Conservation (phyloP, 805 yeast genomes). For the Saturnispora sekii region DNA sequence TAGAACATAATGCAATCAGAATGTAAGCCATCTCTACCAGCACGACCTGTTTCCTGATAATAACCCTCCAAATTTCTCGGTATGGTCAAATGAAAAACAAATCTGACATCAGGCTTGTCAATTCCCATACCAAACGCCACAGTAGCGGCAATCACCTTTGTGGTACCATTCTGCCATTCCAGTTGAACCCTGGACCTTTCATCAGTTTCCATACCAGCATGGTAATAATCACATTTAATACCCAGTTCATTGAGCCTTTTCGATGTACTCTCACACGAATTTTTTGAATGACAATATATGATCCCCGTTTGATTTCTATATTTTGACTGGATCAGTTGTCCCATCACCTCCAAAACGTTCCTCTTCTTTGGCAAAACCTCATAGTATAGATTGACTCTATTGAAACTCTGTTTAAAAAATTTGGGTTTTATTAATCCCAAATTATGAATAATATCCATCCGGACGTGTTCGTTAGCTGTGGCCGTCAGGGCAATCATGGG, state of each 20-base stretch:
- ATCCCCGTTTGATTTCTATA: constrained; percentile 67
- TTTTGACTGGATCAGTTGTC: constrained; percentile 39
- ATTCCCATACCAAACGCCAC: constrained; percentile 99
- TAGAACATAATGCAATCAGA: constrained; percentile 81
- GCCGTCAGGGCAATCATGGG: constrained; percentile 97
- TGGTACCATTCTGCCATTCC: constrained; percentile 65
- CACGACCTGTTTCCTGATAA: constrained; percentile 97
- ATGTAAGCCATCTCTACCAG: constrained; percentile 87
- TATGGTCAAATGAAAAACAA: constrained; percentile 77
- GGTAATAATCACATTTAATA: constrained; percentile 66
- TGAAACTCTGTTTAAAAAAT: constrained; percentile 81
- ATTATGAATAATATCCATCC: constrained; percentile 77
- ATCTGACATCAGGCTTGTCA: constrained; percentile 92
- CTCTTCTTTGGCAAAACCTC: constrained; percentile 61
- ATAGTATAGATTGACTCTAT: constrained; percentile 76
- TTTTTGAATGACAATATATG: constrained; percentile 86
- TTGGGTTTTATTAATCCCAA: constrained; percentile 52
- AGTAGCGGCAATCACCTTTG: constrained; percentile 88
- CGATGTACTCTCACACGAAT: constrained; percentile 77
- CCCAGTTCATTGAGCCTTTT: constrained; percentile 49
- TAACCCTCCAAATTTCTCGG: constrained; percentile 93
- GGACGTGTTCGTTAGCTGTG: constrained; percentile 87
- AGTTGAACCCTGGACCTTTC: constrained; percentile 65
- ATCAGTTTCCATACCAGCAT: constrained; percentile 87
- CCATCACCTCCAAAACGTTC: constrained; percentile 47